phyloP scores from a whole-genome alignment of 768 basidiomycete species.

The Rossbeevera mucosa region DNA sequence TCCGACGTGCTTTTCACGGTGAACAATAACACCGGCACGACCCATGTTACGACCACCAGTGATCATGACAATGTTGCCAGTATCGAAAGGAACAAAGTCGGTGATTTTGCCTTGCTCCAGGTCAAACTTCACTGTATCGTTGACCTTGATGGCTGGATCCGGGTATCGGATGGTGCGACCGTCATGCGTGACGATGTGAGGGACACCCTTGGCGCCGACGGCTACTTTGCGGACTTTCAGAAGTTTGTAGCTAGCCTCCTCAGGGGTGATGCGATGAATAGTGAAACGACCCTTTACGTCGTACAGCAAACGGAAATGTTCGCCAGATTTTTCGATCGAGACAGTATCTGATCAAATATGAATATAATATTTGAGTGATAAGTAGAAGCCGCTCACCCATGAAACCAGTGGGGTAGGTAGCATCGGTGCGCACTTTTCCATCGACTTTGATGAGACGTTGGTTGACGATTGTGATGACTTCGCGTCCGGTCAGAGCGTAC shows the following conservation, averaged over 20 bases:
- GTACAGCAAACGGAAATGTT: conserved; percentile 99
- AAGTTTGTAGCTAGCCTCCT: conserved; percentile 97
- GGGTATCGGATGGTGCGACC: conserved; percentile 99
- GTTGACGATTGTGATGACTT: conserved; percentile 92
- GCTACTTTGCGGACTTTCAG: conserved; percentile 90
- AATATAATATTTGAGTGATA: not conserved
- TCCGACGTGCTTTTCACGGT: conserved; percentile 95
- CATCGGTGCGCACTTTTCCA: conserved; percentile 95
- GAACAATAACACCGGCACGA: conserved; percentile 91
- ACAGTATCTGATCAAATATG: conserved; percentile 67
- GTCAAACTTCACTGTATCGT: conserved; percentile 98
- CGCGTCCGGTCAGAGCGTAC: conserved; percentile 95
- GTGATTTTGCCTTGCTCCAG: conserved; percentile 90
- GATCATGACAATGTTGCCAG: conserved; percentile 94
- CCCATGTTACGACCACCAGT: conserved; percentile 99
- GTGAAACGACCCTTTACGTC: conserved; percentile 99
- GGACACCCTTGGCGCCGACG: conserved; percentile 89
- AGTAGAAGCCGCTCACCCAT: conserved; percentile 60
- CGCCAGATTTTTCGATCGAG: conserved; percentile 95
- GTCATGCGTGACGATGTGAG: conserved; percentile 97
- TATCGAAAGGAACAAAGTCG: conserved; percentile 93
- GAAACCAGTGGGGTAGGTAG: conserved; percentile 96
- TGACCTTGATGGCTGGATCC: conserved; percentile 90
- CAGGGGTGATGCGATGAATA: conserved; percentile 97
- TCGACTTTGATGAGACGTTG: conserved; percentile 98